Base-by-base conservation (phyloP, 148 eudicot genomes). In the Oxyria digyna region DNA sequence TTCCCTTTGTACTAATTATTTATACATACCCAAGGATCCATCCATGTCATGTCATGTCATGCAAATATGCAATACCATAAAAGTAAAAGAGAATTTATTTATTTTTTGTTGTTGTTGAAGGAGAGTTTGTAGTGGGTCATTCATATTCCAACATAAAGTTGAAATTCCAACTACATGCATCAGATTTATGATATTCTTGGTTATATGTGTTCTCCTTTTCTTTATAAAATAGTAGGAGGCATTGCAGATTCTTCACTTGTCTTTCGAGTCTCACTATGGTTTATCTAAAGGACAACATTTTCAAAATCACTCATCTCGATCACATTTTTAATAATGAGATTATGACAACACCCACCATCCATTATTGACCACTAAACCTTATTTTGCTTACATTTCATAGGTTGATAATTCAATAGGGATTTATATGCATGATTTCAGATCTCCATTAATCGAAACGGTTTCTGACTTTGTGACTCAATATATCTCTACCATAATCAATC, bases 11-110 rank as follows among this genome's bases (percentile, higher is more conserved):
- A 17, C 49, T 45, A 45, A 45, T 17, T 45, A 45, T 45, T 1
- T 3, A 15, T 15, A 43, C 18, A 24, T 1, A 57, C 15, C 6
- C n/a, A 55, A 57, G 35, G n/a, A 57, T 57, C n/a, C n/a, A 57
- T 57, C 35, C 63, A 26, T 57, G 63, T 57, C 35, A 57, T 57
- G 63, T 57, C 35, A 57, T 57, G 27, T 13, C 63, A 11, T 13
- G 18, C 49, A 57, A 57, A 11, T 31, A 11, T 29, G 18, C 49
- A 57, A 57, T 27, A 14, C 17, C 35, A 57, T 12, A 57, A 57
- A 57, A n/a, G 63, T 57, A 57, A 57, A 26, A 26, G 62, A 54
- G 62, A 23, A n/a, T n/a, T n/a, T n/a, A n/a, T n/a, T n/a, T n/a
- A n/a, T n/a, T n/a, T n/a, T n/a, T n/a, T n/a, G n/a, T n/a, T n/a